These are phyloP conservation scores for Candida buenavistaensis DNA, from an alignment of 1,139 yeast species.

Conservation along the genomic window DNA sequence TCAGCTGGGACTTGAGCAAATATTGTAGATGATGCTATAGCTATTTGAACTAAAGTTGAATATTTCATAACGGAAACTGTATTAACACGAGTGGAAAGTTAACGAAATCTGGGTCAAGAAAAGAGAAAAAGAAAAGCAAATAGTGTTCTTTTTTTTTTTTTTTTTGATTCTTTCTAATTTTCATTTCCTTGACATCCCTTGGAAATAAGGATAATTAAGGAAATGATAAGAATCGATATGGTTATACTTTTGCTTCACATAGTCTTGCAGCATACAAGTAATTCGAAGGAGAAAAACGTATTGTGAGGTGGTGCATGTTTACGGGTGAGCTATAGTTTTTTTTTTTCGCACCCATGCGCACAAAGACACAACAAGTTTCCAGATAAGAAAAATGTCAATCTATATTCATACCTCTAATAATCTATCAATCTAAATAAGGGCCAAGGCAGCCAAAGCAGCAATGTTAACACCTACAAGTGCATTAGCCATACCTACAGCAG, in stretches of 20 bases:
- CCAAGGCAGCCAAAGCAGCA: slow-evolving; percentile 7
- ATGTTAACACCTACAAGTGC: slow-evolving; percentile 3
- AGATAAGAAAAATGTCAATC: too few relatives aligned
- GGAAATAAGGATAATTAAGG: slow-evolving; percentile 1
- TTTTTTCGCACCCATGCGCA: slow-evolving; percentile 6
- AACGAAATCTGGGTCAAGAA: neutral
- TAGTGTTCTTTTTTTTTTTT: too few relatives aligned
- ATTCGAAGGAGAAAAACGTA: too few relatives aligned
- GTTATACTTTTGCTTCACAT: neutral
- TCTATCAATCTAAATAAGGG: slow-evolving; percentile 3
- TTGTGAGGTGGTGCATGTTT: neutral
- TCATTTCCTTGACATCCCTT: slow-evolving; percentile 3
- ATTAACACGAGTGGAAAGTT: too few relatives aligned
- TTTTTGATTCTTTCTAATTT: neutral
- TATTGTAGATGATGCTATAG: slow-evolving; percentile 4
- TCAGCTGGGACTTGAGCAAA: slow-evolving; percentile 7
- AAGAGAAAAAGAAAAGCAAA: neutral
- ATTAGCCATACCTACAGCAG: slow-evolving; percentile 4
- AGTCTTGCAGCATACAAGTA: slow-evolving; percentile 4
- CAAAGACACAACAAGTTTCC: neutral
- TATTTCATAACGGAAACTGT: slow-evolving; percentile 7
- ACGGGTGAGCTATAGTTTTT: too few relatives aligned
- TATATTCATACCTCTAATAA: too few relatives aligned
- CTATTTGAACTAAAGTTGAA: slow-evolving; percentile 6
- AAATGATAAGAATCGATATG: slow-evolving; percentile 1